A percentile compares a stretch with the other conserved stretches of the same genome.
phyloP scores from a whole-genome alignment of 169 alveolate species.

The Eimeria necatrix region DNA sequence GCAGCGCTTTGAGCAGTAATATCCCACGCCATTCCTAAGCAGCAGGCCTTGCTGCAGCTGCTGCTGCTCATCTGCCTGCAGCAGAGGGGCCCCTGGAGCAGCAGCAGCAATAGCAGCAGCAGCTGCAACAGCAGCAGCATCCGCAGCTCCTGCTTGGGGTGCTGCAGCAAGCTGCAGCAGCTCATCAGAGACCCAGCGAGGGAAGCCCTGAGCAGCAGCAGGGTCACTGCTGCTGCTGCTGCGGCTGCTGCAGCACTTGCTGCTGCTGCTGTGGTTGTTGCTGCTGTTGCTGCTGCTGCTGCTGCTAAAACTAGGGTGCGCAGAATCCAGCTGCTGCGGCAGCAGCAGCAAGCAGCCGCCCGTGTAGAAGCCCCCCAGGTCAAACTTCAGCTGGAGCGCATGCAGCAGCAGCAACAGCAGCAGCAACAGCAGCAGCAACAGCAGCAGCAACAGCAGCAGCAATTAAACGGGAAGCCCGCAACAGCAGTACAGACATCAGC shows the following conservation, averaged over 20 bases:
- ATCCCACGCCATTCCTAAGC: background rate
- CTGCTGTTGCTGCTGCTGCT: slow-evolving; percentile 1
- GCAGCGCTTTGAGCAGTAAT: background rate
- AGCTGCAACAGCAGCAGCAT: background rate
- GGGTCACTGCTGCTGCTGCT: background rate
- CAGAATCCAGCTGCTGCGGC: background rate
- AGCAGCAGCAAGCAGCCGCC: slow-evolving; percentile 53
- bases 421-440: background rate
- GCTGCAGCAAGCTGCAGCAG: slow-evolving; percentile 35
- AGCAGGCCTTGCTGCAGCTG: slow-evolving; percentile 18
- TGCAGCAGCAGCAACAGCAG: slow-evolving; percentile 3
- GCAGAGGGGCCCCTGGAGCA: background rate
- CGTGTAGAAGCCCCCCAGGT: background rate
- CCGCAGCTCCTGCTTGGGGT: background rate
- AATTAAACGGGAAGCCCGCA: too few relatives aligned
- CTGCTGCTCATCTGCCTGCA: background rate
- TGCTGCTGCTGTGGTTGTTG: background rate
- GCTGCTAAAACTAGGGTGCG: background rate
- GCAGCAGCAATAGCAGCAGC: slow-evolving; percentile 23
- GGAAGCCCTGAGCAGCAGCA: background rate
- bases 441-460: background rate
- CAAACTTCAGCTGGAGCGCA: slow-evolving; percentile 25
- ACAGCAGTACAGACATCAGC: background rate
- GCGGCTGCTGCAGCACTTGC: background rate
- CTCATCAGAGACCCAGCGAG: background rate